phyloP scores from a whole-genome alignment of 2,329 filamentous ascomycete genomes.

The Fragosphaeria purpurea region DNA sequence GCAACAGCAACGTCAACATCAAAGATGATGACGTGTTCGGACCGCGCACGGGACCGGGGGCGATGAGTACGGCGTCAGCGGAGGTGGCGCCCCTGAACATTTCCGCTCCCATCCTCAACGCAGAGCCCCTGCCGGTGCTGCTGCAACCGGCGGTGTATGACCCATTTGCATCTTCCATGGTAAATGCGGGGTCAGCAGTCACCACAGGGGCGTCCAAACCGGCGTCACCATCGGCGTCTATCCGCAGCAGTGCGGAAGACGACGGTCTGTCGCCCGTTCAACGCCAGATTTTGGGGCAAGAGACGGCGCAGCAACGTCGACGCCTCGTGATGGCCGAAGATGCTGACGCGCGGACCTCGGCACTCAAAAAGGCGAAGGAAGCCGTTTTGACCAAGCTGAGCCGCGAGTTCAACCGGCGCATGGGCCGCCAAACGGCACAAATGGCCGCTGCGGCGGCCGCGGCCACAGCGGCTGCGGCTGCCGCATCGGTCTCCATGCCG shows the following conservation, averaged over 20 bases:
- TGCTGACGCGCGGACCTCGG: conserved; percentile 41
- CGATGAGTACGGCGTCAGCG: not conserved
- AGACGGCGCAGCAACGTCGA: conserved; percentile 43
- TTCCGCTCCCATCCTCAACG: conserved; percentile 38
- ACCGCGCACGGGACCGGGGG: conserved; percentile 6
- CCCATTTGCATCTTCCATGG: conserved; percentile 21
- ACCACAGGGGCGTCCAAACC: not conserved
- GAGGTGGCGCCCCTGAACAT: conserved; percentile 25
- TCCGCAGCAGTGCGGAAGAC: conserved; percentile 16
- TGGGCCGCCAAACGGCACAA: conserved; percentile 11
- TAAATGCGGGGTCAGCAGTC: not conserved
- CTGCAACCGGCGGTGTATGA: conserved; percentile 50
- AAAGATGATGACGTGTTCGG: conserved; percentile 11
- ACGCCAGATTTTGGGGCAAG: conserved; percentile 42
- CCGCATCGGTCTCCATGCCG: conserved; percentile 15
- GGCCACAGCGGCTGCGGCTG: conserved; percentile 5
- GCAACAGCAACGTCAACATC: not conserved
- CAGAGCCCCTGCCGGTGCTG: conserved; percentile 39
- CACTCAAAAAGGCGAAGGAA: conserved; percentile 49
- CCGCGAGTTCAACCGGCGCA: conserved; percentile 33
- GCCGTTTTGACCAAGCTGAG: conserved; percentile 50
- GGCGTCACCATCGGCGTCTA: conserved; percentile 8
- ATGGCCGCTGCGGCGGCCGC: conserved; percentile 2
- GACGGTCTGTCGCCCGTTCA: conserved; percentile 47
- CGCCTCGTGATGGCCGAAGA: conserved; percentile 36